Evolutionary conservation across 768 basidiomycete species (phyloP).

Genomic region (Trametes coccinea): DNA sequence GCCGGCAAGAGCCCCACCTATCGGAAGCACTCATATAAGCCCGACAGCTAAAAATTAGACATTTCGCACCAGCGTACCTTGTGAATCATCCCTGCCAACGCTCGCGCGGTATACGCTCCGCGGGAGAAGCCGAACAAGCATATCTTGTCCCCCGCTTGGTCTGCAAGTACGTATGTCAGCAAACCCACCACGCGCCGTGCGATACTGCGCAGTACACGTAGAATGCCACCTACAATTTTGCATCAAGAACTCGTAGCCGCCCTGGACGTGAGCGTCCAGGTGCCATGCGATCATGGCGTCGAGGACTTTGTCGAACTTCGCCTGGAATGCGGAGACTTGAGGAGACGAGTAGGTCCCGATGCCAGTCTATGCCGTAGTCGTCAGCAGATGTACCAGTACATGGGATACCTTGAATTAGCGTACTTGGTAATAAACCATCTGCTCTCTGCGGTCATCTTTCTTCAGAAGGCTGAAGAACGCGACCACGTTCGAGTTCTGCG

Average conservation of each 20-base stretch:
- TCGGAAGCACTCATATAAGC: neutral
- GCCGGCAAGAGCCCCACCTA: constrained; percentile 71
- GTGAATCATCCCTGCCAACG: constrained; percentile 74
- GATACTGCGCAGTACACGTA: no score
- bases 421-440: constrained; percentile 78
- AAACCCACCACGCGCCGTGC: no score
- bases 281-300: constrained; percentile 64
- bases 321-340: constrained; percentile 55
- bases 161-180: constrained; percentile 33
- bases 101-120: constrained; percentile 70
- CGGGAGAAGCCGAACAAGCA: constrained; percentile 82
- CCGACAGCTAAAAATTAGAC: neutral
- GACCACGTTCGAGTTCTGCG: constrained; percentile 68
- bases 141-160: constrained; percentile 69
- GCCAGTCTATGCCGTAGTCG: constrained; percentile 49
- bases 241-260: constrained; percentile 82
- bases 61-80: constrained; percentile 41
- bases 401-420: neutral
- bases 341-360: constrained; percentile 73
- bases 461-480: constrained; percentile 69
- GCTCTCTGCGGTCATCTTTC: constrained; percentile 60
- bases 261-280: constrained; percentile 70
- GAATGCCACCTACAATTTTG: constrained; percentile 54
- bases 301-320: constrained; percentile 53
- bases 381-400: neutral